phyloP scores from a whole-genome alignment of 1,284 basidiomycete species.

The Cryptococcus jaspeensis region DNA sequence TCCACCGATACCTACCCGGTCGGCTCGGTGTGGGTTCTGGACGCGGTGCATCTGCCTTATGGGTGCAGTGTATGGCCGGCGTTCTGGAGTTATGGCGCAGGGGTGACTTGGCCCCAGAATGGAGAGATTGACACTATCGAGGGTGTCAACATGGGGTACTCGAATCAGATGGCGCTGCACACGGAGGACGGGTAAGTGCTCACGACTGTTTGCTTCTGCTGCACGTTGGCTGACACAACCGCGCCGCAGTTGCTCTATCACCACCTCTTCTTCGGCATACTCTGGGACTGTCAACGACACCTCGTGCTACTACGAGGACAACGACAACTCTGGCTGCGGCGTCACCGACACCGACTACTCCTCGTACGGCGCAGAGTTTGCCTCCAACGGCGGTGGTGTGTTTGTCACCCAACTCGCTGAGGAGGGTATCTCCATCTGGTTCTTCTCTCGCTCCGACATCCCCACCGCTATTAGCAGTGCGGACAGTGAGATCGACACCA shows the following conservation, averaged over 20 bases:
- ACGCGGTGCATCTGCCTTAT: conserved; percentile 65
- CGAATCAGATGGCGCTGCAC: conserved; percentile 77
- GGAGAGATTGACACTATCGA: conserved; percentile 83
- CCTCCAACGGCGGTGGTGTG: conserved; percentile 48
- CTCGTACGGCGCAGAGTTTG: conserved; percentile 38
- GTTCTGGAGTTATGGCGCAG: conserved; percentile 30
- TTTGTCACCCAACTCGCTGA: conserved; percentile 66
- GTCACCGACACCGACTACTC: conserved; percentile 28
- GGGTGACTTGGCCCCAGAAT: conserved; percentile 61
- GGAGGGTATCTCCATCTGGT: conserved; percentile 68
- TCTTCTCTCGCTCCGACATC: conserved; percentile 62
- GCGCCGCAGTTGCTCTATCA: conserved; percentile 29
- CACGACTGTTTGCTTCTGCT: not conserved
- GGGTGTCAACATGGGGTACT: conserved; percentile 69
- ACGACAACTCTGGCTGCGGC: conserved; percentile 62
- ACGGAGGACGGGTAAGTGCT: conserved; percentile 50
- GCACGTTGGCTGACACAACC: not conserved
- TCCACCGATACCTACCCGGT: conserved; percentile 60
- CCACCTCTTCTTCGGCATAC: conserved; percentile 19
- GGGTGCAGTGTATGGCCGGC: conserved; percentile 41
- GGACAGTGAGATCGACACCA: conserved; percentile 59
- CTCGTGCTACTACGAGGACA: conserved; percentile 34
- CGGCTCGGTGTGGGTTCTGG: conserved; percentile 67
- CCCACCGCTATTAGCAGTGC: conserved; percentile 58
- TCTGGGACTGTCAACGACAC: conserved; percentile 31